A percentile compares a stretch with the other conserved stretches of the same genome.
phyloP scores from a whole-genome alignment of 1,284 basidiomycete genomes.

The Cryptococcus sp. region DNA sequence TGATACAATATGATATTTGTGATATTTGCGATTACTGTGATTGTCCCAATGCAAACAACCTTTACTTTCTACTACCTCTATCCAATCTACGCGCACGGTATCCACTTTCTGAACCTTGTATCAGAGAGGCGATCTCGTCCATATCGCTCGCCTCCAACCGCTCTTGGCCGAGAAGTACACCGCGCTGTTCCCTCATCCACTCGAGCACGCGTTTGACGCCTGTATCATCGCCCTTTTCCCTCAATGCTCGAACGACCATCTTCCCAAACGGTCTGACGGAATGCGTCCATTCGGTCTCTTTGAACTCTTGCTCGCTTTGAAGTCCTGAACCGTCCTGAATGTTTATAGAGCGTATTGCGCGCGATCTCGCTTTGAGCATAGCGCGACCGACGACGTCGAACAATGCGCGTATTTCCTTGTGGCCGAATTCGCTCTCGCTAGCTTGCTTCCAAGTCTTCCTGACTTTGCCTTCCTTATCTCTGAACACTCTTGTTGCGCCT shows the following conservation, averaged over 20 bases:
- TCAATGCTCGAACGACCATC: constrained; percentile 30
- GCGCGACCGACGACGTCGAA: constrained; percentile 21
- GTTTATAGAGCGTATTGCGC: too few species aligned
- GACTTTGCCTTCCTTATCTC: constrained; percentile 3
- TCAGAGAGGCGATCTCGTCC: too few species aligned
- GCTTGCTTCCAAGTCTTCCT: not conserved
- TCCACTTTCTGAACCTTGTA: too few species aligned
- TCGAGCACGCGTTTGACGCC: constrained; percentile 19
- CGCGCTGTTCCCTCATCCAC: constrained; percentile 19
- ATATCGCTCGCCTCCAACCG: not conserved
- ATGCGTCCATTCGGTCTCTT: constrained; percentile 9
- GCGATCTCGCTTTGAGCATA: constrained; percentile 3
- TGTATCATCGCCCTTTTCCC: constrained; percentile 28
- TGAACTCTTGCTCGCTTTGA: not conserved
- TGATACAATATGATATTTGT: too few species aligned
- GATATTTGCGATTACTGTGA: too few species aligned
- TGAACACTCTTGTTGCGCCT: constrained; percentile 1
- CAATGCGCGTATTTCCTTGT: constrained; percentile 19
- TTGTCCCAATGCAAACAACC: too few species aligned
- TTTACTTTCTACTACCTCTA: too few species aligned
- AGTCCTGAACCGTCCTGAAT: too few species aligned
- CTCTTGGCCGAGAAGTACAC: not conserved
- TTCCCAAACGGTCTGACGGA: constrained; percentile 36
- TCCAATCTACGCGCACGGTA: too few species aligned
- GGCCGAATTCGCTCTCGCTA: constrained; percentile 7